These are phyloP conservation scores for Nymphaea colorata DNA, from an alignment of 164 flowering plant species.

Conservation along the genomic window DNA sequence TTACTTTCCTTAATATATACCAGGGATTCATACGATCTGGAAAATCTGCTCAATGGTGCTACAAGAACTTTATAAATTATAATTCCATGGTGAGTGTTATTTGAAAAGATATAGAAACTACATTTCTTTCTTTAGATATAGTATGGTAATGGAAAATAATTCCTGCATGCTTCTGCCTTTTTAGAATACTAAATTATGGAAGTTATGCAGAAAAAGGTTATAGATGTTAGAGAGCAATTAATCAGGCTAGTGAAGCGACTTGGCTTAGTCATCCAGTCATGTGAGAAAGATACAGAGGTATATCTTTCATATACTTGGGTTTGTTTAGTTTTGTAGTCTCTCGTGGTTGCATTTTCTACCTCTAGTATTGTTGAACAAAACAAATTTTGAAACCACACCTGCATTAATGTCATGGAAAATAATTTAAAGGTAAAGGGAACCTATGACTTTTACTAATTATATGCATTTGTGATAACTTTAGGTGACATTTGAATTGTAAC, in stretches of 20 bases:
- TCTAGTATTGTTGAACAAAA: no score
- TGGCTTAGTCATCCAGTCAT: conserved; percentile 71
- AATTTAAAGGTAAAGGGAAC: no score
- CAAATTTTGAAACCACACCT: no score
- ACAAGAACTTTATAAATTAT: conserved; percentile 80
- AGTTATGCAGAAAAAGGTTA: conserved; percentile 32
- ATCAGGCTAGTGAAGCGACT: conserved; percentile 51
- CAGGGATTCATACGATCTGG: conserved; percentile 80
- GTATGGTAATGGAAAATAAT: background rate
- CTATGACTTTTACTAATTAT: no score
- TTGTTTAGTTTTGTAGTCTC: no score
- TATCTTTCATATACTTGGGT: background rate
- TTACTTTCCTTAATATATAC: conserved; percentile 84
- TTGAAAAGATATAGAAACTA: no score
- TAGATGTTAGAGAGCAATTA: conserved; percentile 80
- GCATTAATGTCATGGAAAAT: no score
- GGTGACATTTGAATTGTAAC: no score
- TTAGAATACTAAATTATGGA: background rate
- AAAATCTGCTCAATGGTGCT: conserved; percentile 95
- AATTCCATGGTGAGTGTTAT: conserved; percentile 74
- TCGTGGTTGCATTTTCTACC: no score
- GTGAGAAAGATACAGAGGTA: conserved; percentile 73
- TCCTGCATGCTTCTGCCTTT: conserved; percentile 7
- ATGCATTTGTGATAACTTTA: no score
- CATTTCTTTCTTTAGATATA: background rate